Evolutionary conservation across 345 rosid genomes (phyloP).

Genomic region (Citrus australasica): DNA sequence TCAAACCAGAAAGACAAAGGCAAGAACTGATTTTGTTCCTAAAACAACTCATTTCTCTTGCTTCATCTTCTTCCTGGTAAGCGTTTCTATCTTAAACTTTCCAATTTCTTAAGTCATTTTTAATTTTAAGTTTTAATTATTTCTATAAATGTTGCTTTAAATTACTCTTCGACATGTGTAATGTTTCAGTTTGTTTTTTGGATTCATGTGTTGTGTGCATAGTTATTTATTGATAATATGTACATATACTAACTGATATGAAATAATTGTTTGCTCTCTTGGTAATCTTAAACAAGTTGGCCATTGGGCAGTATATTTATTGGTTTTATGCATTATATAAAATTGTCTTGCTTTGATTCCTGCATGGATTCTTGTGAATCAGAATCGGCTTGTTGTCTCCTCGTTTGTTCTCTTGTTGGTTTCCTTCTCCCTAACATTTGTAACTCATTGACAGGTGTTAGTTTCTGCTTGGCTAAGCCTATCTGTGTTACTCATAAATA

Average conservation of each 20-base stretch:
- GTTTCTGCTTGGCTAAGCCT: constrained; percentile 21
- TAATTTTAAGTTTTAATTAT: neutral
- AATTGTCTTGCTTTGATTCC: constrained; percentile 25
- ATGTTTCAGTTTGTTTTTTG: constrained; percentile 15
- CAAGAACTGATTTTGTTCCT: constrained; percentile 50
- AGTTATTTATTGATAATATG: too few species aligned
- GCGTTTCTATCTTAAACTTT: neutral
- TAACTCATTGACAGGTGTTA: constrained; percentile 38
- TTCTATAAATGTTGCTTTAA: neutral
- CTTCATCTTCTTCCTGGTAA: constrained; percentile 49
- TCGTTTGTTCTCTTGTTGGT: constrained; percentile 58
- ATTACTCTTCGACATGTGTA: neutral
- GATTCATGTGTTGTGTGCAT: constrained; percentile 26
- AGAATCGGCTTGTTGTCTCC: constrained; percentile 67
- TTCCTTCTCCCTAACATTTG: constrained; percentile 64
- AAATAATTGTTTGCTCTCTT: constrained; percentile 37
- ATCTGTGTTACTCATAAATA: constrained; percentile 27
- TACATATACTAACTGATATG: constrained; percentile 8
- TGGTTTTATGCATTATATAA: constrained; percentile 14
- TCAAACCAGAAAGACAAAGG: constrained; percentile 84
- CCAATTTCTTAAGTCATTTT: too few species aligned
- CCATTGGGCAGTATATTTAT: constrained; percentile 29
- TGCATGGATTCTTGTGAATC: constrained; percentile 42
- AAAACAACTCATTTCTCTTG: constrained; percentile 9
- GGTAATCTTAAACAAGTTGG: constrained; percentile 38